Conservation (phyloP, 495 filamentous ascomycete genomes). For the Aspergillus diversus region DNA sequence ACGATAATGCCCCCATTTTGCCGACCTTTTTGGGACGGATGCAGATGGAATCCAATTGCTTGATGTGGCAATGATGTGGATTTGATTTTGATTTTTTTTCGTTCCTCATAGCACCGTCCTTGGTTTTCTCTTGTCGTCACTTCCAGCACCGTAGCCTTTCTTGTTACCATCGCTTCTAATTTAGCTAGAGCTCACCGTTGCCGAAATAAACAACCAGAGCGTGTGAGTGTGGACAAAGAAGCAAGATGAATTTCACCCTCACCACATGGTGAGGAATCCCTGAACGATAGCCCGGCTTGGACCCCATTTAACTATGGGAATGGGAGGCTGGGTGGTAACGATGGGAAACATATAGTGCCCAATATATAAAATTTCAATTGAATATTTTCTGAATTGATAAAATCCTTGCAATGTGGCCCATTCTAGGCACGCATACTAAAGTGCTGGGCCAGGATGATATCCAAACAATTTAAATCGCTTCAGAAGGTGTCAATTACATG, state of each 20-base stretch:
- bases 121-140: not conserved
- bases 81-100: not conserved
- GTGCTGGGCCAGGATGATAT: too few relatives aligned
- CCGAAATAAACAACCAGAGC: slow-evolving; percentile 56
- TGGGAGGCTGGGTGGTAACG: slow-evolving; percentile 50
- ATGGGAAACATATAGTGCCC: slow-evolving; percentile 40
- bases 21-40: slow-evolving; percentile 2
- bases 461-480: not conserved
- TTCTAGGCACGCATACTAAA: too few relatives aligned
- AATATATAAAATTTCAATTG: slow-evolving; percentile 4
- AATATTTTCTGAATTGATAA: too few relatives aligned
- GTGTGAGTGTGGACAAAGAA: slow-evolving; percentile 69
- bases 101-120: not conserved
- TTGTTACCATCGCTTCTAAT: slow-evolving; percentile 52
- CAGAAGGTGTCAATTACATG: slow-evolving; percentile 9
- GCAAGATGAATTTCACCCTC: slow-evolving; percentile 56
- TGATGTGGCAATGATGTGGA: slow-evolving; percentile 10
- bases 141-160: not conserved
- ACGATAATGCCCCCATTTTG: not conserved
- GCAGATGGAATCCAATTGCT: slow-evolving; percentile 9
- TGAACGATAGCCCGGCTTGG: slow-evolving; percentile 46
- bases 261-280: slow-evolving; percentile 37
- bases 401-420: not conserved
- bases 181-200: slow-evolving; percentile 70
- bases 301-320: slow-evolving; percentile 58